Evolutionary conservation across 257 asterid genomes (phyloP), one percentile per base, ranked within the genome.

Genomic region (Parsonsia alboflavescens): DNA sequence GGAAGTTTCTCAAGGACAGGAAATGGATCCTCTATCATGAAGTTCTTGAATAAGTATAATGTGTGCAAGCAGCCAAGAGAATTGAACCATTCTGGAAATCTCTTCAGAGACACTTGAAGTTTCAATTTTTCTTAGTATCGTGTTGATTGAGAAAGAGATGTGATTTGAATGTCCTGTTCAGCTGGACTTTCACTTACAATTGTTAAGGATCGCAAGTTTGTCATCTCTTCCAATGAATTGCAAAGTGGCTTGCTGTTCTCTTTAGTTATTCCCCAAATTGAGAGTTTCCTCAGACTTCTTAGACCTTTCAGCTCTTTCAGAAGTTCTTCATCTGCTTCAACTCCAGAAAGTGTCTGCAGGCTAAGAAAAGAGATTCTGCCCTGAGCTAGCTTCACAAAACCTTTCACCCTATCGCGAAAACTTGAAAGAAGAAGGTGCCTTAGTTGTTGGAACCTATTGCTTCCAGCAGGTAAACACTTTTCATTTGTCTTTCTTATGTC

Each of bases 351-450:
- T 22, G 82, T 79, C 41, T 79, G 79, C 41, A 74, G 52, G 54
- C 45, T 24, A 4, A 69, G 42, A 11, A 74, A 78, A 65, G 50
- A 36, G 48, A 68, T 59, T 59, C 50, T 24, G 26, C 82, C 82
- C 45, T 71, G 56, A 36, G 75, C 48, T 59, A 78, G 45, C 33
- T 69, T 73, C 56, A 74, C 68, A 33, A 74, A 79, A 39, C 76
- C 82, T 41, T 74, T 73, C 24, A 49, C 75, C 57, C 82, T 79
- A 11, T 74, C 75, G 0, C 72, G 45, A 49, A 74, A 79, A 49
- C 68, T 74, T 2, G 72, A 79, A 39, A 74, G 78, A 57, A 74
- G 79, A 74, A 79, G 79, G 59, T 79, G 82, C 53, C 79, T 69
- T 70, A 79, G 63, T 17, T 69, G 76, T 74, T 61, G 72, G 68